phyloP scores from a whole-genome alignment of 2,329 filamentous ascomycete genomes.

The Curvularia spicifera region DNA sequence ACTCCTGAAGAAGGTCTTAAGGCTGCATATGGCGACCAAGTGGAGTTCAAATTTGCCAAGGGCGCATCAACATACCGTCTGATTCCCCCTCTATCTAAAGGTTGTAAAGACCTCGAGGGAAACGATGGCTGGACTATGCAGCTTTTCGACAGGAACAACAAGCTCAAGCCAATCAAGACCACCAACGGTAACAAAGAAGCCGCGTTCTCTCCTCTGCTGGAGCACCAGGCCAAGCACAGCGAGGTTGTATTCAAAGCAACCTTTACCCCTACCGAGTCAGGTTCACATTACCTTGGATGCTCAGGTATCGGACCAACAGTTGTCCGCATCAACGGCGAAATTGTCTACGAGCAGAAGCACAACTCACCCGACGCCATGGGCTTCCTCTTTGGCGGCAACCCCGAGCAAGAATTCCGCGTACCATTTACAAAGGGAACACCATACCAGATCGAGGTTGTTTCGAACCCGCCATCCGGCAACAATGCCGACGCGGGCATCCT shows the following conservation, averaged over 20 bases:
- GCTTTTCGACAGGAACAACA: constrained; percentile 35
- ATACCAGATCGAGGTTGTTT: constrained; percentile 65
- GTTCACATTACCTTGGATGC: constrained; percentile 43
- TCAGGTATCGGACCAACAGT: constrained; percentile 44
- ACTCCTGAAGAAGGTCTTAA: constrained; percentile 37
- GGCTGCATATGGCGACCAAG: constrained; percentile 35
- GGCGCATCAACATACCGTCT: constrained; percentile 46
- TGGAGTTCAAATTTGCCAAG: constrained; percentile 43
- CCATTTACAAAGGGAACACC: constrained; percentile 64
- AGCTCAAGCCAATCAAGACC: constrained; percentile 33
- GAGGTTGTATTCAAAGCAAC: constrained; percentile 34
- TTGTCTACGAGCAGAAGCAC: constrained; percentile 45
- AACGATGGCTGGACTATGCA: constrained; percentile 43
- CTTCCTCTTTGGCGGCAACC: constrained; percentile 70
- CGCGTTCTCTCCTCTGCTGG: constrained; percentile 33
- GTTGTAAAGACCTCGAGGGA: constrained; percentile 38
- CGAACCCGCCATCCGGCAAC: constrained; percentile 62
- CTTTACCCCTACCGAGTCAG: constrained; percentile 34
- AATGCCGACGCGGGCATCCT: constrained; percentile 32
- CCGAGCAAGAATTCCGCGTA: constrained; percentile 67
- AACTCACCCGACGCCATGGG: constrained; percentile 66
- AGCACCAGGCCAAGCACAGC: constrained; percentile 33
- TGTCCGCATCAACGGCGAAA: constrained; percentile 36
- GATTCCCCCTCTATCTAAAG: constrained; percentile 36
- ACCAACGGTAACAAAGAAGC: constrained; percentile 34